These are phyloP conservation scores for Nasturtium officinale DNA, from an alignment of 345 rosid genomes.

Conservation along the genomic window DNA sequence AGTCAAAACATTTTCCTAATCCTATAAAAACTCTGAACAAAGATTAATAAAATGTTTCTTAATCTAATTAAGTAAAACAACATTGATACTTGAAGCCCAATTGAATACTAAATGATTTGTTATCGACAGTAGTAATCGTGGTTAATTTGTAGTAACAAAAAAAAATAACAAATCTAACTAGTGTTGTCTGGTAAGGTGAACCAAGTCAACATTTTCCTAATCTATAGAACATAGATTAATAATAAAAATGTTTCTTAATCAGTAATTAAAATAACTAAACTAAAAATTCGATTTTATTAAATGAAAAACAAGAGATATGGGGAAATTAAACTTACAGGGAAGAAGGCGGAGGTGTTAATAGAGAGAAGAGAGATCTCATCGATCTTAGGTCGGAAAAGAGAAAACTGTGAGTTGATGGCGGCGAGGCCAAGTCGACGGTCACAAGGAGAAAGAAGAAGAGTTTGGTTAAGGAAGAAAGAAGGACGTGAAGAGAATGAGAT, in stretches of 20 bases:
- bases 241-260: background rate
- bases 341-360: conserved; percentile 70
- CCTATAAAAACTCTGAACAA: too few relatives aligned
- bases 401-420: conserved; percentile 60
- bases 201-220: background rate
- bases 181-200: background rate
- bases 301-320: too few relatives aligned
- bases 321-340: too few relatives aligned
- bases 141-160: too few relatives aligned
- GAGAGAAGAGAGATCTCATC: conserved; percentile 97
- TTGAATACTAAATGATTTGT: too few relatives aligned
- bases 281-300: too few relatives aligned
- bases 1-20: conserved; percentile 9
- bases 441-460: conserved; percentile 73
- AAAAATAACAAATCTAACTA: background rate
- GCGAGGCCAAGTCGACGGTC: conserved; percentile 69
- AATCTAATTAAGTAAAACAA: too few relatives aligned
- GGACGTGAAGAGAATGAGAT: conserved; percentile 66
- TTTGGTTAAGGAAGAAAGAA: conserved; percentile 53
- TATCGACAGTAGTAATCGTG: too few relatives aligned
- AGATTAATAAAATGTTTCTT: too few relatives aligned
- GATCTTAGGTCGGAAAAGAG: conserved; percentile 76
- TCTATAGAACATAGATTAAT: background rate
- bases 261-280: background rate
- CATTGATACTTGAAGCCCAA: too few relatives aligned